Percentiles rank a stretch among this genome's conserved stretches.
These are phyloP conservation scores for Centella asiatica DNA, from an alignment of 129 eudicot species.

Conservation along the genomic window DNA sequence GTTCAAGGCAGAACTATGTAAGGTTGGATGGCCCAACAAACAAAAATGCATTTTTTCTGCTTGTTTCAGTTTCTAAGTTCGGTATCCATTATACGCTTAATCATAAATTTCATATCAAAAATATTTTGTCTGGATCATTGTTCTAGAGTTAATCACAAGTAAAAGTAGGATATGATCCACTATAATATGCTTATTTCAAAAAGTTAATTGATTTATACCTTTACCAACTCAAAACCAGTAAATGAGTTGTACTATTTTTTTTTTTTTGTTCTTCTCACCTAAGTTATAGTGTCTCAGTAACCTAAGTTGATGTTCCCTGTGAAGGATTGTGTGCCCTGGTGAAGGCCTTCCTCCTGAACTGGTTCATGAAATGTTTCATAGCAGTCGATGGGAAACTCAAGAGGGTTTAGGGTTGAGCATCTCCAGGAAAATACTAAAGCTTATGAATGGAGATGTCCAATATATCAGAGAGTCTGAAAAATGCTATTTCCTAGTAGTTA, in stretches of 20 bases:
- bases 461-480: constrained; percentile 86
- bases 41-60: neutral
- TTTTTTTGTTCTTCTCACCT: no score
- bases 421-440: constrained; percentile 68
- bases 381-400: constrained; percentile 63
- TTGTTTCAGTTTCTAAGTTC: neutral
- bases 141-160: neutral
- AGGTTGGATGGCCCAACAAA: neutral
- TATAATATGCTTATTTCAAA: neutral
- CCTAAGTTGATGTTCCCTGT: constrained; percentile 1
- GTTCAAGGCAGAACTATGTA: neutral
- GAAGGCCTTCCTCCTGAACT: constrained; percentile 76
- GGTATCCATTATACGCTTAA: neutral
- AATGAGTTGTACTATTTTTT: neutral
- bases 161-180: neutral
- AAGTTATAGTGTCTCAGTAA: no score
- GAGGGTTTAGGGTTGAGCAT: constrained; percentile 80
- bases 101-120: neutral
- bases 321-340: constrained; percentile 81
- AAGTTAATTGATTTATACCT: neutral
- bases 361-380: constrained; percentile 81
- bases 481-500: constrained; percentile 62
- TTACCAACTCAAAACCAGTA: neutral
- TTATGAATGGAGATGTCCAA: constrained; percentile 89
- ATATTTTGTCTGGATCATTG: neutral